Conservation (phyloP, 441 rosid genomes). For the Viola pubescens region DNA sequence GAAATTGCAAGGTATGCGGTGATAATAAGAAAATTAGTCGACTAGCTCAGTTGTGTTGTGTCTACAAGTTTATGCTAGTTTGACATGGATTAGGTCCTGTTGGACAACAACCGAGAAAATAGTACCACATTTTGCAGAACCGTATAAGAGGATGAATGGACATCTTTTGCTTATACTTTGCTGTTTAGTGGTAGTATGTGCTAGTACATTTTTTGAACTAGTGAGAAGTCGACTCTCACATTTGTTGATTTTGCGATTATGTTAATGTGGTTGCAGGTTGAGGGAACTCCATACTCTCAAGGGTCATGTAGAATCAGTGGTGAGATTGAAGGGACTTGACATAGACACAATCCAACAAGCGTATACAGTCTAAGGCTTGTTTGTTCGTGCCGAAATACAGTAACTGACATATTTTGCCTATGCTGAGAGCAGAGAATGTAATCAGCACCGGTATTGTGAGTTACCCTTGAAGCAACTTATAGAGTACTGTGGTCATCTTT, state of each 20-base stretch:
- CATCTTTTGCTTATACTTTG: too few species aligned
- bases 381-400: background rate
- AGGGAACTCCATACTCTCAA: constrained; percentile 89
- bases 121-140: too few species aligned
- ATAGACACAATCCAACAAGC: constrained; percentile 91
- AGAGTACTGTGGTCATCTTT: constrained; percentile 13
- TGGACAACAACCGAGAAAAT: too few species aligned
- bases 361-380: constrained; percentile 61
- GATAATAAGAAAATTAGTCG: background rate
- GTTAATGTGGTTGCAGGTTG: constrained; percentile 41
- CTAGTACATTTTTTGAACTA: too few species aligned
- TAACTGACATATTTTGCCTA: constrained; percentile 7
- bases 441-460: constrained; percentile 10
- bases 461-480: constrained; percentile 5
- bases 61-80: too few species aligned
- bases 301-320: constrained; percentile 93
- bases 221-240: background rate
- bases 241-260: background rate
- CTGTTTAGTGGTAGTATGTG: too few species aligned
- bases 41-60: too few species aligned
- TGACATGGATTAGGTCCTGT: too few species aligned
- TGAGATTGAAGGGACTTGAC: constrained; percentile 85
- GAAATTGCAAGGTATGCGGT: constrained; percentile 80
- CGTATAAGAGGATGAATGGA: too few species aligned
- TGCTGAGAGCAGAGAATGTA: constrained; percentile 8